Evolutionary conservation across 1,284 basidiomycete genomes (phyloP).

Genomic region (Ganoderma lucidum): DNA sequence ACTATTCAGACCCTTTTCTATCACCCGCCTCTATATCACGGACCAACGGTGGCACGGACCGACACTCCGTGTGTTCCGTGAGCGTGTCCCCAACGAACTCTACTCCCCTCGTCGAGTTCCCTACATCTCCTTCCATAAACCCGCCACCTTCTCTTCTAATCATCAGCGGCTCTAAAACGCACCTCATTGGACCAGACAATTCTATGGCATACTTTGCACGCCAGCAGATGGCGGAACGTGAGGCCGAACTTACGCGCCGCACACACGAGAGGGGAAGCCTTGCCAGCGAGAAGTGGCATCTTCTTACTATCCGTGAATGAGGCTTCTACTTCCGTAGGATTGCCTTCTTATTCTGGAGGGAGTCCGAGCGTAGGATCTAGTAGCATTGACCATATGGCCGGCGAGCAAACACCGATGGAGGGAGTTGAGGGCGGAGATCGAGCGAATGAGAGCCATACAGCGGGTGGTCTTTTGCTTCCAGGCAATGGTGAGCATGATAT

Average conservation of each 20-base stretch:
- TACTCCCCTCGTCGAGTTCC: conserved; percentile 16
- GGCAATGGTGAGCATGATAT: conserved; percentile 16
- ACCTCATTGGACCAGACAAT: conserved; percentile 28
- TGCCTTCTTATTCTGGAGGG: not conserved
- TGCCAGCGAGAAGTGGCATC: conserved; percentile 8
- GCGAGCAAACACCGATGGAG: conserved; percentile 12
- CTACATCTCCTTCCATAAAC: not conserved
- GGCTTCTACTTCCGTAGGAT: not conserved
- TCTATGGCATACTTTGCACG: conserved; percentile 26
- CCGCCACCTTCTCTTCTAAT: conserved; percentile 14
- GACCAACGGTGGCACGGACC: not conserved
- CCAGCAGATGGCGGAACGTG: conserved; percentile 20
- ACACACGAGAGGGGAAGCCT: conserved; percentile 19
- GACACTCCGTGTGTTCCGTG: not conserved
- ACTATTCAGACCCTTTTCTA: conserved; percentile 5
- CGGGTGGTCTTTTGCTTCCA: conserved; percentile 18
- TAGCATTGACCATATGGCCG: conserved; percentile 12
- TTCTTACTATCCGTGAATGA: not conserved
- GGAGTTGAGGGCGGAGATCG: conserved; percentile 19
- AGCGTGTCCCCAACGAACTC: conserved; percentile 17
- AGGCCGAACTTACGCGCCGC: conserved; percentile 25
- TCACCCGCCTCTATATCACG: not conserved
- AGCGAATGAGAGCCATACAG: conserved; percentile 15
- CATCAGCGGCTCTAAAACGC: conserved; percentile 19
- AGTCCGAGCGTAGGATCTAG: not conserved